Conservation (phyloP, 164 flowering plant species). For the Nelumbo lutea region DNA sequence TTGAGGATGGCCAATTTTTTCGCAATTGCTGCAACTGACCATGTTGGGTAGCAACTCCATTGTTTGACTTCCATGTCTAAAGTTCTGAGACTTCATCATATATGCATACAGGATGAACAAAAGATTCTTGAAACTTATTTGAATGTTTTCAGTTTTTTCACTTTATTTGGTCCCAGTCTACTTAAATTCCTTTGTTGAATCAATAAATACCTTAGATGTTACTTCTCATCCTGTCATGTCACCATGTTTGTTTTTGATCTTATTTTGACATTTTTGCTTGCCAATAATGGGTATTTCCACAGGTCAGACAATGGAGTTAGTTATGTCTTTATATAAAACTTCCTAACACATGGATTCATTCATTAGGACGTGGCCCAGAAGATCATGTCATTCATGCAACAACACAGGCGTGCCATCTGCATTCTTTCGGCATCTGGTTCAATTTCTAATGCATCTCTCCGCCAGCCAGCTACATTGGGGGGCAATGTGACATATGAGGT, state of each 20-base stretch:
- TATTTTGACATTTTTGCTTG: neutral
- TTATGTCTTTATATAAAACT: neutral
- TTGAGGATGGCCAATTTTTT: too few species aligned
- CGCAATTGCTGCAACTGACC: too few species aligned
- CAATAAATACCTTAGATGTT: neutral
- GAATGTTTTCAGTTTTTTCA: neutral
- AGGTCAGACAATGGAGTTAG: neutral
- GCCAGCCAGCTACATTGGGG: constrained; percentile 78
- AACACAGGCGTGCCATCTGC: constrained; percentile 72
- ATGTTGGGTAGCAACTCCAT: too few species aligned
- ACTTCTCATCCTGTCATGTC: too few species aligned
- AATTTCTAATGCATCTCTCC: constrained; percentile 70
- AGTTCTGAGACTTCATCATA: too few species aligned
- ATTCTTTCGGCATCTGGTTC: constrained; percentile 89
- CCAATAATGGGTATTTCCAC: neutral
- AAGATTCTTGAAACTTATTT: neutral
- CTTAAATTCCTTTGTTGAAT: neutral
- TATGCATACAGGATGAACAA: too few species aligned
- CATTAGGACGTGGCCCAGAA: constrained; percentile 77
- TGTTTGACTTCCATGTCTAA: too few species aligned
- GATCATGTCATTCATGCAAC: constrained; percentile 73
- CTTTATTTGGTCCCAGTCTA: neutral
- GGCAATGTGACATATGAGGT: constrained; percentile 84
- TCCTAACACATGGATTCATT: constrained; percentile 10
- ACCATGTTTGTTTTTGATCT: neutral